phyloP scores from a whole-genome alignment of 139 green algal genomes.

The Haematococcus sp. region DNA sequence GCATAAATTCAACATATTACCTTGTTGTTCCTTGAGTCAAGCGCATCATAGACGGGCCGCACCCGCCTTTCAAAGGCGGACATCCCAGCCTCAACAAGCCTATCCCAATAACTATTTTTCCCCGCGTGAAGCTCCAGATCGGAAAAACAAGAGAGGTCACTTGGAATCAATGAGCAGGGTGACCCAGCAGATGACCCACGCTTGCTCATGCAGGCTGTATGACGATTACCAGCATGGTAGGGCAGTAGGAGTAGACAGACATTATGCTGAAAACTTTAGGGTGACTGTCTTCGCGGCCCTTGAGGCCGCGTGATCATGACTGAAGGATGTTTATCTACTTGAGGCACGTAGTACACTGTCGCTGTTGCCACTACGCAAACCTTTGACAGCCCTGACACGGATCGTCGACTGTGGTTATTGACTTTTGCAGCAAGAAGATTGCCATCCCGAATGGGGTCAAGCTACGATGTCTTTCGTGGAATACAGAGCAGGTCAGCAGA shows the following conservation, averaged over 20 bases:
- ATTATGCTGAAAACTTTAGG: neutral
- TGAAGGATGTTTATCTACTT: conserved; percentile 54
- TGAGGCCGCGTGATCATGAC: neutral
- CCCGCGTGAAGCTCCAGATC: too few relatives aligned
- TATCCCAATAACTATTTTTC: too few relatives aligned
- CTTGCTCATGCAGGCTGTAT: too few relatives aligned
- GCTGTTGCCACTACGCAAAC: neutral
- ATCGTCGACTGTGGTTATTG: neutral
- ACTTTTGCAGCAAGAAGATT: conserved; percentile 81
- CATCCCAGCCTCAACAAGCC: neutral
- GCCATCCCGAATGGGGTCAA: conserved; percentile 71
- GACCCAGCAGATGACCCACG: too few relatives aligned
- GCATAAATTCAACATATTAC: conserved; percentile 27
- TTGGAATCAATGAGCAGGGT: too few relatives aligned
- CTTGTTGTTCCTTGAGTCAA: conserved; percentile 75
- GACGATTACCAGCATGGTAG: neutral
- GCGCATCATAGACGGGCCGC: conserved; percentile 71
- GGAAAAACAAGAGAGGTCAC: too few relatives aligned
- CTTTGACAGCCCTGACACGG: neutral
- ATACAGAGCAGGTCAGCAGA: conserved; percentile 40
- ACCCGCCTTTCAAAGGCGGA: conserved; percentile 65
- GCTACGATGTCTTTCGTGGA: conserved; percentile 74
- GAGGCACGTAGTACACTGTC: conserved; percentile 9
- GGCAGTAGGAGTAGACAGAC: neutral
- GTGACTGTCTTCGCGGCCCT: neutral